Evolutionary conservation across 2,329 filamentous ascomycete genomes (phyloP).

Genomic region (Pestalotiopsis sp.): DNA sequence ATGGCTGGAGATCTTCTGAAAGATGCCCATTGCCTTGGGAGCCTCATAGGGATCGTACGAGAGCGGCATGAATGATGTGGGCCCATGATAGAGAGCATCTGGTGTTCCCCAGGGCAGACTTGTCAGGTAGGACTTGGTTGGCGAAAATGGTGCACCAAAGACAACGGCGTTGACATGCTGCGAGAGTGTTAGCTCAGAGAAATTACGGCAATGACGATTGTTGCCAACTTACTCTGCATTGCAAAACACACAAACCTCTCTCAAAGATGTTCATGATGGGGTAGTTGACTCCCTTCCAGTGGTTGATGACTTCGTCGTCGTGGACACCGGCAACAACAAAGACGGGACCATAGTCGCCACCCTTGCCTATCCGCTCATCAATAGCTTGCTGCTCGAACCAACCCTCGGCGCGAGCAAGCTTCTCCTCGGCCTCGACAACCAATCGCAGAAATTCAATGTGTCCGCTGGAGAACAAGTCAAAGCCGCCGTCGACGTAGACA

Average conservation of each 20-base stretch:
- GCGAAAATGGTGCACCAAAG: constrained; percentile 88
- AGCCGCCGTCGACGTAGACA: constrained; percentile 95
- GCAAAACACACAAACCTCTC: constrained; percentile 89
- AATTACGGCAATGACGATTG: constrained; percentile 5
- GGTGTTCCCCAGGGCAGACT: constrained; percentile 75
- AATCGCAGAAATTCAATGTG: constrained; percentile 92
- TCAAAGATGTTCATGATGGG: constrained; percentile 99
- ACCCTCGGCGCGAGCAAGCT: constrained; percentile 65
- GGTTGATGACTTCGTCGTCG: constrained; percentile 92
- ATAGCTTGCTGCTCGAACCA: constrained; percentile 74
- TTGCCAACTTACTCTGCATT: constrained; percentile 73
- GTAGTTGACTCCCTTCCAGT: constrained; percentile 97
- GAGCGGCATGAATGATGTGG: constrained; percentile 83
- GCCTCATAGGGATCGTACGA: constrained; percentile 82
- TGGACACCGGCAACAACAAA: constrained; percentile 95
- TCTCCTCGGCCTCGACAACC: constrained; percentile 75
- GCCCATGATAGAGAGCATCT: constrained; percentile 90
- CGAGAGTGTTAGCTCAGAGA: constrained; percentile 19
- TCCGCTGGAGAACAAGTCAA: constrained; percentile 93
- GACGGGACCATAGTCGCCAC: constrained; percentile 76
- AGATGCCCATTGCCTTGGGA: constrained; percentile 82
- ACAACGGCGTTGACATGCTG: constrained; percentile 87
- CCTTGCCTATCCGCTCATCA: constrained; percentile 65
- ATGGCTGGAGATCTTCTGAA: constrained; percentile 76
- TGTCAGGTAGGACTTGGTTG: constrained; percentile 76